A percentile compares a stretch with the other conserved stretches of the same genome.
Conservation (phyloP, 208 protist species). For the Leishmania gerbilli region DNA sequence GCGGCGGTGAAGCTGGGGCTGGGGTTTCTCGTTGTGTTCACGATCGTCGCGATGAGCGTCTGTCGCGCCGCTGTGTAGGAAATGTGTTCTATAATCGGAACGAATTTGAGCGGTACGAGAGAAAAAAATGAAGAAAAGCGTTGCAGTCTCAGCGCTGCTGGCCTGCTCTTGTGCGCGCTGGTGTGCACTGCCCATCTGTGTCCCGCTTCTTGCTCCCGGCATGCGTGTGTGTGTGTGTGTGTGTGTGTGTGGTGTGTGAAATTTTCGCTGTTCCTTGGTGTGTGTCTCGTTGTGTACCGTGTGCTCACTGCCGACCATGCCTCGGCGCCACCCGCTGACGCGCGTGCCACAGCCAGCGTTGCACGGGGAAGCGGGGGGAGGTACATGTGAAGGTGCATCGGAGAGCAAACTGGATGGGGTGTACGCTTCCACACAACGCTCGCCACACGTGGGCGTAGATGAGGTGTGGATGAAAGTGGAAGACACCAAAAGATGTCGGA, state of each 20-base stretch:
- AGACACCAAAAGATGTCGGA: background rate
- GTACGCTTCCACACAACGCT: background rate
- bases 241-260: background rate
- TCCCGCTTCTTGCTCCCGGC: background rate
- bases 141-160: background rate
- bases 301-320: background rate
- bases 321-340: background rate
- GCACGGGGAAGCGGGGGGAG: background rate
- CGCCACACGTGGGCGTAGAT: background rate
- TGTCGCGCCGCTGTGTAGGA: constrained; percentile 21
- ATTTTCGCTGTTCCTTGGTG: background rate
- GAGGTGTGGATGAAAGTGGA: background rate
- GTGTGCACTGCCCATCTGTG: background rate
- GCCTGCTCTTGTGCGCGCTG: background rate
- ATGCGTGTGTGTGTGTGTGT: background rate
- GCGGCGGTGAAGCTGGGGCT: constrained; percentile 40
- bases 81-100: no score
- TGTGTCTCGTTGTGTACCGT: background rate
- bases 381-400: background rate
- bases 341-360: background rate
- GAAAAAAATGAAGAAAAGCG: background rate
- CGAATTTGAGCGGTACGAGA: background rate
- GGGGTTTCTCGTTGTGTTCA: constrained; percentile 42
- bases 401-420: background rate
- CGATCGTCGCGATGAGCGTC: constrained; percentile 37